phyloP scores from a whole-genome alignment of 768 basidiomycete species.

The Psilocybe subaeruginosa region DNA sequence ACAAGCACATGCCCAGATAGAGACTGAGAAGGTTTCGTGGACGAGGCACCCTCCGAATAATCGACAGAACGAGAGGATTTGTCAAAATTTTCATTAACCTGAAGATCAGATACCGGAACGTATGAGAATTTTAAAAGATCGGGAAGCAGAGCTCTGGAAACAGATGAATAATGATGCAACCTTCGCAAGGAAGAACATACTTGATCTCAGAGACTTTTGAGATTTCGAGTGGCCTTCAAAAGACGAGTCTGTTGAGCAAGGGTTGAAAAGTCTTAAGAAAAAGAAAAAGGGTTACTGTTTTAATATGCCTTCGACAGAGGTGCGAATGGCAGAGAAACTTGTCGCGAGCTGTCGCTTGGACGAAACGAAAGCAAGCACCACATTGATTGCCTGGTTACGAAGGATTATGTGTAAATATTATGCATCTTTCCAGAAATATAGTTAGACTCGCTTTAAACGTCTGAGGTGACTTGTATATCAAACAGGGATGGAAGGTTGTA shows the following conservation, averaged over 20 bases:
- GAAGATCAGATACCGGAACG: constrained; percentile 64
- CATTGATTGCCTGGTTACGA: constrained; percentile 69
- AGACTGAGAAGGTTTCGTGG: constrained; percentile 29
- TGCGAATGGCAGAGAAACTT: constrained; percentile 74
- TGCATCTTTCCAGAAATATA: not conserved
- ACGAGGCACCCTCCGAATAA: constrained; percentile 47
- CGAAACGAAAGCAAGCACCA: constrained; percentile 86
- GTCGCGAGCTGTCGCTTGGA: constrained; percentile 79
- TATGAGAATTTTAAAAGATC: constrained; percentile 84
- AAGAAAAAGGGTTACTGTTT: constrained; percentile 54
- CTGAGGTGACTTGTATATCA: constrained; percentile 7
- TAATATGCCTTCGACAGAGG: constrained; percentile 80
- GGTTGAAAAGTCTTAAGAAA: not conserved
- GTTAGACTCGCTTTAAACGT: constrained; percentile 21
- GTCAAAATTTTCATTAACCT: constrained; percentile 41
- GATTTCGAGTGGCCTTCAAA: constrained; percentile 77
- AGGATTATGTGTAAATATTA: not conserved
- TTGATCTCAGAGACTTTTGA: constrained; percentile 82
- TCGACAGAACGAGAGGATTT: constrained; percentile 16
- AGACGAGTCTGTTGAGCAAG: constrained; percentile 1
- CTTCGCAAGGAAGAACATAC: constrained; percentile 37
- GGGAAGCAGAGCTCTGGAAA: constrained; percentile 69
- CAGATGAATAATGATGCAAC: not conserved
- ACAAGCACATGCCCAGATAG: constrained; percentile 45
- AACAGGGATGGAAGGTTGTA: not conserved